Evolutionary conservation across 2,329 filamentous ascomycete genomes (phyloP).

Genomic region (Lachnellula suecica): DNA sequence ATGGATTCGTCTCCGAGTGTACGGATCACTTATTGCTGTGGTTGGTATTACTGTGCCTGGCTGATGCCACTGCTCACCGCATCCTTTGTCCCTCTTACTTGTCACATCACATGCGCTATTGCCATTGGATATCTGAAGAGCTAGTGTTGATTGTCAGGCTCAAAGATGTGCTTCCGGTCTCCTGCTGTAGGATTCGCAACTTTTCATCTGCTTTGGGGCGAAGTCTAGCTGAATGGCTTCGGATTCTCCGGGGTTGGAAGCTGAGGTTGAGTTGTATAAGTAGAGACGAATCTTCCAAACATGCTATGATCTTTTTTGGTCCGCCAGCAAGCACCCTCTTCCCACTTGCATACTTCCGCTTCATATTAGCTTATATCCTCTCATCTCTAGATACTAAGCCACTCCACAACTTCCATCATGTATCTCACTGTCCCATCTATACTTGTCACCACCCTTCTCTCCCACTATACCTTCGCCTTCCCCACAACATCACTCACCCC

Average conservation of each 20-base stretch:
- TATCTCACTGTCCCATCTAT: not conserved
- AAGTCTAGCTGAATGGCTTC: not conserved
- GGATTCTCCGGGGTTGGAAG: not conserved
- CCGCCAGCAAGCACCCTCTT: not conserved
- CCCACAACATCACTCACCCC: not conserved
- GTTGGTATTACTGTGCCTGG: not conserved
- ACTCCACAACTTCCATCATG: conserved; percentile 3
- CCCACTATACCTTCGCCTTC: not conserved
- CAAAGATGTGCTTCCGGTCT: not conserved
- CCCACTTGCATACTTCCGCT: not conserved
- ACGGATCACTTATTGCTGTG: not conserved
- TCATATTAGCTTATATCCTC: not conserved
- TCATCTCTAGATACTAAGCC: not conserved
- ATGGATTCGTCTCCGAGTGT: conserved; percentile 3
- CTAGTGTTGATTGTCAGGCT: not conserved
- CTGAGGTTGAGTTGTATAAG: not conserved
- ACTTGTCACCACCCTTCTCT: not conserved
- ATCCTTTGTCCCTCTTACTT: not conserved
- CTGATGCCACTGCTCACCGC: not conserved
- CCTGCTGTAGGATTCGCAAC: not conserved
- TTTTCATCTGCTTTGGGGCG: not conserved
- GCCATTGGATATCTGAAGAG: not conserved
- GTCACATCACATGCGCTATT: conserved; percentile 5
- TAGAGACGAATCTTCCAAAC: not conserved
- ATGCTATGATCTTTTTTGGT: not conserved